Percentiles rank a stretch among this genome's conserved stretches.
These are phyloP conservation scores for Neofusicoccum laricinum DNA, from an alignment of 2,329 filamentous ascomycete species.

Conservation along the genomic window DNA sequence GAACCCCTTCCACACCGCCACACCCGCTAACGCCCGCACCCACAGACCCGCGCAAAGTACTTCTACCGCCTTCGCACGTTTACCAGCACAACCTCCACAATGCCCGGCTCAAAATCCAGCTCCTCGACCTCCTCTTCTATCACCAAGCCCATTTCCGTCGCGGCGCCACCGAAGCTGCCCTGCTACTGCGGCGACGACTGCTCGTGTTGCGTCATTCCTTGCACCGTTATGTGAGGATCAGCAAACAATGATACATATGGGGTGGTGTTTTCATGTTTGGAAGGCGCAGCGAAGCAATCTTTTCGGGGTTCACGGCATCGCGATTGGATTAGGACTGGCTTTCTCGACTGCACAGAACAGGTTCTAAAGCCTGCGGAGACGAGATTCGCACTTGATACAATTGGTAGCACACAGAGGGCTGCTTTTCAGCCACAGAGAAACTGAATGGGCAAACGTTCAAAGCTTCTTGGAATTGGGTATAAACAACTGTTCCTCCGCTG, in stretches of 20 bases:
- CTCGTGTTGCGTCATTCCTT: constrained; percentile 33
- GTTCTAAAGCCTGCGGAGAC: too few relatives aligned
- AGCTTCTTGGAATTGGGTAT: not conserved
- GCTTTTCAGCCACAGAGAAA: too few relatives aligned
- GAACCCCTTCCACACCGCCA: too few relatives aligned
- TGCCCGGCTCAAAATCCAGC: not conserved
- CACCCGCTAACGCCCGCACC: too few relatives aligned
- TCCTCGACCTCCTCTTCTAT: constrained; percentile 28
- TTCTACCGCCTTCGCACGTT: too few relatives aligned
- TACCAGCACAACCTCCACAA: not conserved
- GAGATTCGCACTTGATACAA: too few relatives aligned
- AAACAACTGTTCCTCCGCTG: not conserved
- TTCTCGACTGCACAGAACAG: too few relatives aligned
- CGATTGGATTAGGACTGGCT: too few relatives aligned
- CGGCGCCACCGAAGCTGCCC: constrained; percentile 26
- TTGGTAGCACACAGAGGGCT: too few relatives aligned
- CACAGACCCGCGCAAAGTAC: not conserved
- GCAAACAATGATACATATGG: not conserved
- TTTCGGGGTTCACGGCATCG: too few relatives aligned
- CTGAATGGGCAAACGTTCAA: not conserved
- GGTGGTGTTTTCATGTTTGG: not conserved
- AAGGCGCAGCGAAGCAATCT: too few relatives aligned
- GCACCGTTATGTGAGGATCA: constrained; percentile 32
- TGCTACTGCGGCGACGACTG: constrained; percentile 21
- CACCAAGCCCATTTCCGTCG: constrained; percentile 25